Evolutionary conservation across 805 yeast genomes (phyloP).

Genomic region (Phaffomyces opuntiae): DNA sequence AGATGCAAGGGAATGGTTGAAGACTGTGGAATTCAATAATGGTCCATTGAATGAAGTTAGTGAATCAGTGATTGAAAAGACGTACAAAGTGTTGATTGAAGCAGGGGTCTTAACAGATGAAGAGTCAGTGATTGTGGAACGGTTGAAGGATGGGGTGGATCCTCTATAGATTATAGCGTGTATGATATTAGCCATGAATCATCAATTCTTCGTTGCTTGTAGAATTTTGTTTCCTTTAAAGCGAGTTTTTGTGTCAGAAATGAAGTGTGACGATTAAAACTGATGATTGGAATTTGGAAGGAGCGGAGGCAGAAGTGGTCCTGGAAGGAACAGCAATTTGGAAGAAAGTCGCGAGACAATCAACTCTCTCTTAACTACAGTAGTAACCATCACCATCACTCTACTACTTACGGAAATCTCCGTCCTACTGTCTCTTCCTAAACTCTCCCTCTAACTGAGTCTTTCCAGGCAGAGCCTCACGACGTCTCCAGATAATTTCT

Average conservation of each 20-base stretch:
- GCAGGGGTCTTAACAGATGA: conserved; percentile 51
- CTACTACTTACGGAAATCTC: no score
- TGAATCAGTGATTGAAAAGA: conserved; percentile 43
- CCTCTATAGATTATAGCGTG: neutral
- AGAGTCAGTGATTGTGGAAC: conserved; percentile 26
- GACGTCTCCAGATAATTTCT: neutral
- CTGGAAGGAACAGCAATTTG: neutral
- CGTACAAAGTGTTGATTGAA: conserved; percentile 47
- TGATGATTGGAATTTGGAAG: neutral
- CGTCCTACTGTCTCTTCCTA: no score
- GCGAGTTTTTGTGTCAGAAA: neutral
- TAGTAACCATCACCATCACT: no score
- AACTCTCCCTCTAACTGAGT: no score
- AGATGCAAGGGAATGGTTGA: conserved; percentile 78
- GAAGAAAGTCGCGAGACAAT: neutral
- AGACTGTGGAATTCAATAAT: conserved; percentile 58
- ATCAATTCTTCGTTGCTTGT: no score
- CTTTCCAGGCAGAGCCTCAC: neutral
- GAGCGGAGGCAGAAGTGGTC: neutral
- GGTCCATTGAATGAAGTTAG: conserved; percentile 39
- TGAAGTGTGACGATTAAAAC: neutral
- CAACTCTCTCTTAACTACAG: no score
- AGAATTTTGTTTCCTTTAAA: neutral
- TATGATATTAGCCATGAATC: no score
- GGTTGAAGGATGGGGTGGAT: conserved; percentile 1